Base-by-base conservation (phyloP, 2,329 filamentous ascomycete species). In the Fusarium scirpi region DNA sequence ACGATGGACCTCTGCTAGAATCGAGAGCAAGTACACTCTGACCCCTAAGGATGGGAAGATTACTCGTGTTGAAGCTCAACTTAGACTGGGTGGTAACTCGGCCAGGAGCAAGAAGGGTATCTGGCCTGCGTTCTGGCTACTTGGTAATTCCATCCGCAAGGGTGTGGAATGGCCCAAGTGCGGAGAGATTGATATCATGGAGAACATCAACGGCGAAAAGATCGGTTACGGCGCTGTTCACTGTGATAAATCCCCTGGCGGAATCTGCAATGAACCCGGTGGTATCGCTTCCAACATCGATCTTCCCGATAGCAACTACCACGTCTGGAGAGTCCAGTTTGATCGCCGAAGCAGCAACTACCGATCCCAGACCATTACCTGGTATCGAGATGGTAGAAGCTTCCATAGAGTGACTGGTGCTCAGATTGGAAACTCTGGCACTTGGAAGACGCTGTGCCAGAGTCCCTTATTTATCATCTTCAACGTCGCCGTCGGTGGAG, bases 51-150 rank as follows among this genome's bases (percentile, higher is more conserved):
- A 79, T 2, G 84, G 85, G 65, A 82, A 81, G 62, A 72, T 84
- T 30, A 87, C 85, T 24, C 77, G 81, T 43, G 78, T 85, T 29
- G 83, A 87, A 63, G 81, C 83, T 7, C 75, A 76, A 25, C 77
- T 89, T 47, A 82, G 85, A 38, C 79, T 87, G 48, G 87, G 85
- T 15, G 72, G 72, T 62, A 83, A 83, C 75, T 44, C 76, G 2
- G 72, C 74, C 44, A 79, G 80, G 4, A 74, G 76, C 45, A 85
- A 87, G 76, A 81, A 87, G 69, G 87, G 87, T 7, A 80, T 89
- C 52, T 89, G 86, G 87, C 86, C 87, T 1, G 87, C 87, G 1
- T 88, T 88, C 72, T 89, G 86, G 86, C 79, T 87, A 65, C 80
- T 89, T 18, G 86, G 87, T 43, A 81, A 87, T 52, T 76, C 82